These are phyloP conservation scores for Podaxis carcinomalis DNA, from an alignment of 768 basidiomycete species.

Conservation along the genomic window DNA sequence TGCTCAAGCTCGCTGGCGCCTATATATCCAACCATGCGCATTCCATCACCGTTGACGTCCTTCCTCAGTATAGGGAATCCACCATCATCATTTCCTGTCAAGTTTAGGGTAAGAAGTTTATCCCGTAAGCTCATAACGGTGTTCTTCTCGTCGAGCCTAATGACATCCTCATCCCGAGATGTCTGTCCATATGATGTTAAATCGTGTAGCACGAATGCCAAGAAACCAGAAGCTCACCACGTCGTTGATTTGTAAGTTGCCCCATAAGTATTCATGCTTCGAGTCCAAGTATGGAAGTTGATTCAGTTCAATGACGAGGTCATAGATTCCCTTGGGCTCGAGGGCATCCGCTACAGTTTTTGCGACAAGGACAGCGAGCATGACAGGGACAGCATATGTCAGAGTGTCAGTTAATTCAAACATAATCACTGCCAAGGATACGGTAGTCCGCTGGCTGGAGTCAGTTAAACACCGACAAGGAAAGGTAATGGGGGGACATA, in stretches of 20 bases:
- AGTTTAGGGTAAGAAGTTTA: slow-evolving; percentile 55
- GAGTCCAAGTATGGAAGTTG: slow-evolving; percentile 91
- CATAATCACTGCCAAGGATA: slow-evolving; percentile 93
- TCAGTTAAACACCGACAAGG: background rate
- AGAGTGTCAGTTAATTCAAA: slow-evolving; percentile 93
- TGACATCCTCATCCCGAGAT: slow-evolving; percentile 60
- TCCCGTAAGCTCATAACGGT: slow-evolving; percentile 75
- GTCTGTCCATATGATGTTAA: slow-evolving; percentile 38
- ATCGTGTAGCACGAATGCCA: background rate
- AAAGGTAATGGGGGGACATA: slow-evolving; percentile 29
- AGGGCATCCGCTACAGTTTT: slow-evolving; percentile 88
- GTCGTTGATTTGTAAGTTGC: slow-evolving; percentile 66
- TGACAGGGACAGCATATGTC: slow-evolving; percentile 88
- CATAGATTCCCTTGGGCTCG: slow-evolving; percentile 94
- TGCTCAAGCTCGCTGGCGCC: slow-evolving; percentile 93
- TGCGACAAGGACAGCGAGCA: slow-evolving; percentile 83
- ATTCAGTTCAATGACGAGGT: slow-evolving; percentile 89
- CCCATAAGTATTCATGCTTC: slow-evolving; percentile 91
- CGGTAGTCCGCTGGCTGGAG: slow-evolving; percentile 65
- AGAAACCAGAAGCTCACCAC: slow-evolving; percentile 50
- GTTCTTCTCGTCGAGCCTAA: slow-evolving; percentile 68
- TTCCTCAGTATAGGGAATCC: slow-evolving; percentile 84
- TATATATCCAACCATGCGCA: slow-evolving; percentile 84
- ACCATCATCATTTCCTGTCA: slow-evolving; percentile 63
- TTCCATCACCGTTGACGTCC: slow-evolving; percentile 39